These are phyloP conservation scores for Chaetomidium leptoderma DNA, from an alignment of 495 filamentous ascomycete genomes.

Conservation along the genomic window DNA sequence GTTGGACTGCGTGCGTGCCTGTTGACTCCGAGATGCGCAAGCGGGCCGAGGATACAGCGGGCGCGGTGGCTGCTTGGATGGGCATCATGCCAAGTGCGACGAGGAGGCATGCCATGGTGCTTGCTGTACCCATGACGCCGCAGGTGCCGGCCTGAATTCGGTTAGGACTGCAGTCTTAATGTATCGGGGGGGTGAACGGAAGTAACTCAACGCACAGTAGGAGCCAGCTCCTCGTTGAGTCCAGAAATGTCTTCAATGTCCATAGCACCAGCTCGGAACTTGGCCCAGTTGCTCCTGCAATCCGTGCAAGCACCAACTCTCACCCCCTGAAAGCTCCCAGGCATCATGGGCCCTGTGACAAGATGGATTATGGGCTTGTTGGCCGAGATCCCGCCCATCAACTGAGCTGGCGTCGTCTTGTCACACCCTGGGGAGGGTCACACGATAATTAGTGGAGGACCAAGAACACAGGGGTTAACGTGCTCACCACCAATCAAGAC, in stretches of 20 bases:
- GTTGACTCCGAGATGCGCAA: slow-evolving; percentile 62
- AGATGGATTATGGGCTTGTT: slow-evolving; percentile 63
- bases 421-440: slow-evolving; percentile 50
- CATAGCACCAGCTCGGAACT: slow-evolving; percentile 54
- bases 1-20: slow-evolving; percentile 50
- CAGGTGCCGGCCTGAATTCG: slow-evolving; percentile 55
- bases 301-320: slow-evolving; percentile 65
- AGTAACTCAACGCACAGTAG: slow-evolving; percentile 45
- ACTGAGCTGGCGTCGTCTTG: slow-evolving; percentile 63
- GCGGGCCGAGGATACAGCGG: slow-evolving; percentile 61
- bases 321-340: slow-evolving; percentile 54
- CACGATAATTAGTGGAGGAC: not conserved
- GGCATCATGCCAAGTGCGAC: slow-evolving; percentile 63
- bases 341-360: slow-evolving; percentile 65
- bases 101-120: slow-evolving; percentile 64
- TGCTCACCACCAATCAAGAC: slow-evolving; percentile 60
- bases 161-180: not conserved
- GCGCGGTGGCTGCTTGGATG: slow-evolving; percentile 54
- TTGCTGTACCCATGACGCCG: slow-evolving; percentile 67
- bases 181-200: not conserved
- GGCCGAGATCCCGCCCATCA: slow-evolving; percentile 67
- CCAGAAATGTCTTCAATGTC: slow-evolving; percentile 63
- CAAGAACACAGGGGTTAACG: not conserved
- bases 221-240: slow-evolving; percentile 65
- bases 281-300: slow-evolving; percentile 64